These are phyloP conservation scores for Pseudotulostoma volvatum DNA, from an alignment of 495 filamentous ascomycete genomes.

Conservation along the genomic window DNA sequence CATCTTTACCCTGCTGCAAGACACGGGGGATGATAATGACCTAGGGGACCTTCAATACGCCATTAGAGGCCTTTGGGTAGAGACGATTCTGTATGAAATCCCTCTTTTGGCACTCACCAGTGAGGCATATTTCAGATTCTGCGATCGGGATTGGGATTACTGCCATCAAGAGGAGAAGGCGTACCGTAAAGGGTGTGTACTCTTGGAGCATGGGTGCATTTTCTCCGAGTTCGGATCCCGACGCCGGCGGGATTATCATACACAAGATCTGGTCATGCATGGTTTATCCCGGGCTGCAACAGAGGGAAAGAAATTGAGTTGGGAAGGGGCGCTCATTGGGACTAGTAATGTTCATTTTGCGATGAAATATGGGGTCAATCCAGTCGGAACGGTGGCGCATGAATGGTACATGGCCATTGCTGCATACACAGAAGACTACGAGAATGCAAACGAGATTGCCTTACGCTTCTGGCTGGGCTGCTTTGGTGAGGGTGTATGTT, in stretches of 20 bases:
- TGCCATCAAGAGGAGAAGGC: slow-evolving; percentile 73
- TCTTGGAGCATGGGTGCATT: slow-evolving; percentile 68
- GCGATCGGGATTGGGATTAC: slow-evolving; percentile 77
- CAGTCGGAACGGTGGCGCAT: slow-evolving; percentile 89
- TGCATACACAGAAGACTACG: slow-evolving; percentile 75
- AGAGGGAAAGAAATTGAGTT: slow-evolving; percentile 43
- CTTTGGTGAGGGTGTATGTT: slow-evolving; percentile 64
- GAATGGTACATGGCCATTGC: slow-evolving; percentile 99
- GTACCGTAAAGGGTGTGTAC: slow-evolving; percentile 51
- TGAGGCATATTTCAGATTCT: slow-evolving; percentile 94
- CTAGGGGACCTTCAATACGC: slow-evolving; percentile 57
- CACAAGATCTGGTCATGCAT: slow-evolving; percentile 82
- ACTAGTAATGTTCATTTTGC: slow-evolving; percentile 97
- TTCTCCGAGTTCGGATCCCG: slow-evolving; percentile 91
- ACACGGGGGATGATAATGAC: slow-evolving; percentile 50
- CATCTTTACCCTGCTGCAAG: slow-evolving; percentile 46
- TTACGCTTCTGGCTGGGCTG: slow-evolving; percentile 78
- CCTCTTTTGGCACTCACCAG: slow-evolving; percentile 80
- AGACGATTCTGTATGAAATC: slow-evolving; percentile 96
- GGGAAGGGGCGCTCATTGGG: slow-evolving; percentile 57
- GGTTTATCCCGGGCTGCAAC: slow-evolving; percentile 60
- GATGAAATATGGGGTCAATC: slow-evolving; percentile 67
- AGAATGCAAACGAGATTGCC: slow-evolving; percentile 63
- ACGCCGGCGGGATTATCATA: slow-evolving; percentile 76
- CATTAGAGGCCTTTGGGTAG: slow-evolving; percentile 72